Conservation (phyloP, 2,329 filamentous ascomycete genomes). For the Arthrobotrys pseudoclavata region DNA sequence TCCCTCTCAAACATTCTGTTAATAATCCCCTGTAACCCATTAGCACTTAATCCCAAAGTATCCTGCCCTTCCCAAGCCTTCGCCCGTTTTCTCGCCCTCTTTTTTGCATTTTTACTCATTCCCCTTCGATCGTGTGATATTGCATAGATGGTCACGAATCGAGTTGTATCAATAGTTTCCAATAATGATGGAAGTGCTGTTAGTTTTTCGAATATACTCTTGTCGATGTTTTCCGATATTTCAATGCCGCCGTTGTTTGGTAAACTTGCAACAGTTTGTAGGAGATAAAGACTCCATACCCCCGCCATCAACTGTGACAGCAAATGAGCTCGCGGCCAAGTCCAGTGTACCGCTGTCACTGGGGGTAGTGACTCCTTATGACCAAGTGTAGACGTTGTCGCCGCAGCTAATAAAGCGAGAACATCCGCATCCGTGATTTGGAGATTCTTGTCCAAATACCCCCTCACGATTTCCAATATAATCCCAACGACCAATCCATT, state of each 20-base stretch:
- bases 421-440: slow-evolving; percentile 10
- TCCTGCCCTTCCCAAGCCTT: slow-evolving; percentile 17
- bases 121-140: slow-evolving; percentile 2
- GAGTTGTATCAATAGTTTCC: neutral
- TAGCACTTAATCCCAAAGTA: neutral
- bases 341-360: slow-evolving; percentile 23
- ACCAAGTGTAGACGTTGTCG: neutral
- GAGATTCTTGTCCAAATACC: slow-evolving; percentile 2
- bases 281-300: slow-evolving; percentile 31
- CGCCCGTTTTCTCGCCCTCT: slow-evolving; percentile 28
- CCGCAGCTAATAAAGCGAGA: slow-evolving; percentile 31
- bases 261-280: slow-evolving; percentile 5
- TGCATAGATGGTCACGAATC: slow-evolving; percentile 43
- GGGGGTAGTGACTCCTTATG: neutral
- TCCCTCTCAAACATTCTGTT: slow-evolving; percentile 14
- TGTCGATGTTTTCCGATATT: too few relatives aligned
- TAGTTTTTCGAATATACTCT: neutral
- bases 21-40: slow-evolving; percentile 1
- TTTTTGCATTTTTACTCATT: slow-evolving; percentile 28
- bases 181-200: neutral
- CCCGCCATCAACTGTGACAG: slow-evolving; percentile 37
- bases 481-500: neutral
- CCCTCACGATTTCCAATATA: slow-evolving; percentile 15
- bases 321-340: slow-evolving; percentile 36
- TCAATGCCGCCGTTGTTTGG: neutral